Percentiles rank a stretch among this genome's conserved stretches.
phyloP scores from a whole-genome alignment of 2,329 filamentous ascomycete genomes.

The Monilinia laxa region DNA sequence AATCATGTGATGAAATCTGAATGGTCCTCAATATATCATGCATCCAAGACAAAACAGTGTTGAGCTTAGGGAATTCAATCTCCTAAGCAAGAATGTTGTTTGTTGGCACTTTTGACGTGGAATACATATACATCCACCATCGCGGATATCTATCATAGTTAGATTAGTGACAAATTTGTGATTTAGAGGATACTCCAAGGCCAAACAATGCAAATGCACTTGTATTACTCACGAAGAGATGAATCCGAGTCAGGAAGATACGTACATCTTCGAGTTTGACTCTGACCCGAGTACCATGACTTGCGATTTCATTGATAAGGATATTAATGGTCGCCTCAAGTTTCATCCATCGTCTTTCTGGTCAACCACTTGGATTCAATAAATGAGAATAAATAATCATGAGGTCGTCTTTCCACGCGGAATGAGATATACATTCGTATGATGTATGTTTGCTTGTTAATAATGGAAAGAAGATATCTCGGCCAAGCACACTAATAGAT shows the following conservation, averaged over 20 bases:
- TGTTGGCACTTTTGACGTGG: slow-evolving; percentile 1
- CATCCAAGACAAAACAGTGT: not conserved
- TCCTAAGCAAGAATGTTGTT: not conserved
- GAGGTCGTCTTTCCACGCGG: not conserved
- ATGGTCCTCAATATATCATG: not conserved
- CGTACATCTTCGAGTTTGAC: not conserved
- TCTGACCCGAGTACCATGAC: not conserved
- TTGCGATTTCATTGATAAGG: not conserved
- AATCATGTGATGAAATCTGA: not conserved
- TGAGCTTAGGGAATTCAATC: not conserved
- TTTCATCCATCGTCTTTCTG: too few relatives aligned
- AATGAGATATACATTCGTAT: not conserved
- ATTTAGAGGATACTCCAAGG: not conserved
- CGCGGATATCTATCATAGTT: not conserved
- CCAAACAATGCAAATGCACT: not conserved
- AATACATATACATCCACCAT: not conserved
- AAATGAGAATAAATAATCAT: not conserved
- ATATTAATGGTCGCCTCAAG: not conserved
- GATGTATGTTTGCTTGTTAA: not conserved
- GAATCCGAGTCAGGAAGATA: not conserved
- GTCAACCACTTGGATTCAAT: not conserved
- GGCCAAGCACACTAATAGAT: not conserved
- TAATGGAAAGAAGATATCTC: not conserved
- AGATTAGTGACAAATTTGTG: not conserved
- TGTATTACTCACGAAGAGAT: not conserved